Percentiles rank a stretch among this genome's conserved stretches.
phyloP scores from a whole-genome alignment of 768 basidiomycete genomes.

The Mycena galericulata region DNA sequence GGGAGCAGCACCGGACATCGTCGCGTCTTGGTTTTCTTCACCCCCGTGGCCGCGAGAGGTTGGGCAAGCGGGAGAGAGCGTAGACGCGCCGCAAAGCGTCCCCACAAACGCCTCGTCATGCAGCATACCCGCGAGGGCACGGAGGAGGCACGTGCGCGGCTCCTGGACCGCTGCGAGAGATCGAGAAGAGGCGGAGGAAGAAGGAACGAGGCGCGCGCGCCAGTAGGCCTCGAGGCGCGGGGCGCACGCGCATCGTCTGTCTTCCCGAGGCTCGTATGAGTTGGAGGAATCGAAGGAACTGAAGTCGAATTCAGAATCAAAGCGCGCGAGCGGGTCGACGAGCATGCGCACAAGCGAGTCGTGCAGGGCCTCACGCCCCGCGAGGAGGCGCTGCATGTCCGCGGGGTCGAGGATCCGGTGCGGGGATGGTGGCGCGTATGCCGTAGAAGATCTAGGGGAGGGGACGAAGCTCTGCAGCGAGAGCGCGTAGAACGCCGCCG shows the following conservation, averaged over 20 bases:
- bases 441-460: slow-evolving; percentile 43
- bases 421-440: too few species aligned
- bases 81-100: slow-evolving; percentile 24
- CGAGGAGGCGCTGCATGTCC: slow-evolving; percentile 46
- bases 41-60: too few species aligned
- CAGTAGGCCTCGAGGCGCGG: slow-evolving; percentile 24
- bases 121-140: slow-evolving; percentile 27
- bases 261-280: too few species aligned
- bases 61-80: too few species aligned
- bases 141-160: slow-evolving; percentile 29
- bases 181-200: slow-evolving; percentile 19
- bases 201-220: slow-evolving; percentile 29
- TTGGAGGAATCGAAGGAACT: too few species aligned
- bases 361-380: slow-evolving; percentile 47
- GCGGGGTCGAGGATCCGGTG: slow-evolving; percentile 43
- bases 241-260: slow-evolving; percentile 24
- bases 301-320: too few species aligned
- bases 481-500: slow-evolving; percentile 55
- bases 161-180: too few species aligned
- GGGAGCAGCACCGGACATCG: too few species aligned
- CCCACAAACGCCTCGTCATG: slow-evolving; percentile 27
- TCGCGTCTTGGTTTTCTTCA: too few species aligned
- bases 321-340: slow-evolving; percentile 31
- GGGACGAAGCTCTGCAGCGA: slow-evolving; percentile 45
- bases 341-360: slow-evolving; percentile 35